Evolutionary conservation across 768 basidiomycete species (phyloP).

Genomic region (Rhizopogon rudus): DNA sequence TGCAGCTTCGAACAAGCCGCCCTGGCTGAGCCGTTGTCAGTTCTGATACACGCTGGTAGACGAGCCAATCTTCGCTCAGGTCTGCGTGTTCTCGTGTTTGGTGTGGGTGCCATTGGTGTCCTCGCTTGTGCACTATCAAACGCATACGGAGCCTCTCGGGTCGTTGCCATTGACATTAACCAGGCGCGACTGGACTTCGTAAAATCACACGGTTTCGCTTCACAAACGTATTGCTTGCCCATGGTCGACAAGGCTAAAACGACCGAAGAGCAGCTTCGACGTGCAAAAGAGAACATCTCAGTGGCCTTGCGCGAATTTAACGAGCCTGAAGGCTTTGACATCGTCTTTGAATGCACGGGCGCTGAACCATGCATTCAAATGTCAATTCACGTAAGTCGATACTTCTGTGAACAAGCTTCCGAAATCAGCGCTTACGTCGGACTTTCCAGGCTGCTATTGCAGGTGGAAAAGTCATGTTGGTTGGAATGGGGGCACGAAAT

Average conservation of each 20-base stretch:
- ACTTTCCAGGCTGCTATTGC: conserved; percentile 62
- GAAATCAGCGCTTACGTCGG: conserved; percentile 9
- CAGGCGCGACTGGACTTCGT: conserved; percentile 76
- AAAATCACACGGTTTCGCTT: conserved; percentile 67
- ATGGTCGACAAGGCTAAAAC: conserved; percentile 43
- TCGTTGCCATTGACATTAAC: conserved; percentile 87
- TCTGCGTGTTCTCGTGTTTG: conserved; percentile 81
- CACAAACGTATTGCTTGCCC: conserved; percentile 64
- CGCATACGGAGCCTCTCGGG: conserved; percentile 60
- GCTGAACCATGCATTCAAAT: conserved; percentile 90
- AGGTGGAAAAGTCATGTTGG: conserved; percentile 88
- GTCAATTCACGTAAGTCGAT: conserved; percentile 73
- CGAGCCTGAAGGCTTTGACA: conserved; percentile 77
- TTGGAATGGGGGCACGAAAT: conserved; percentile 92
- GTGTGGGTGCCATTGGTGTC: conserved; percentile 91
- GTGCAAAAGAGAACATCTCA: conserved; percentile 54
- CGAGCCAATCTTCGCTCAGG: conserved; percentile 42
- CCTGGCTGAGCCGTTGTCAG: conserved; percentile 91
- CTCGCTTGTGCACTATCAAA: conserved; percentile 81
- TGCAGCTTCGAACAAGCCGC: conserved; percentile 79
- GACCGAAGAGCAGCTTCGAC: conserved; percentile 50
- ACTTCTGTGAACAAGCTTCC: conserved; percentile 7
- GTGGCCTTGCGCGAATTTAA: conserved; percentile 51
- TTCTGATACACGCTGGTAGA: conserved; percentile 64
- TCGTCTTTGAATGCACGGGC: conserved; percentile 94